phyloP scores from a whole-genome alignment of 441 rosid species.

The Biscutella laevigata region DNA sequence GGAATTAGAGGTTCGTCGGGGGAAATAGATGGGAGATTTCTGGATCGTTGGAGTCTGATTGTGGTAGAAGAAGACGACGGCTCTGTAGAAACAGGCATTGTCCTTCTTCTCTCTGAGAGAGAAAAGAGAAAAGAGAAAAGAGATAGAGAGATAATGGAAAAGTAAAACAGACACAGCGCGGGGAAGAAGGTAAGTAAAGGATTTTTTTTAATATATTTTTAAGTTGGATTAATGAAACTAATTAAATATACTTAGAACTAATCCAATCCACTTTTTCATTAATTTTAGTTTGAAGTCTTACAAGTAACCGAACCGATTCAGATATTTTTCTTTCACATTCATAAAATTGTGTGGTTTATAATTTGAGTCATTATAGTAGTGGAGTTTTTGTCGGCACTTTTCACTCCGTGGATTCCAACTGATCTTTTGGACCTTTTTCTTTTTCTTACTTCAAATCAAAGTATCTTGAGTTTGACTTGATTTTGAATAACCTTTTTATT shows the following conservation, averaged over 20 bases:
- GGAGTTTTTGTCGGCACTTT: background rate
- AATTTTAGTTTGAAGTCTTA: slow-evolving; percentile 6
- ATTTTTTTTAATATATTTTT: too few relatives aligned
- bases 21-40: slow-evolving; percentile 16
- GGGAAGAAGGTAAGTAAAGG: slow-evolving; percentile 22
- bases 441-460: background rate
- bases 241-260: slow-evolving; percentile 10
- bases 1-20: slow-evolving; percentile 23
- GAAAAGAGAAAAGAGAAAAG: background rate
- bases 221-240: slow-evolving; percentile 9
- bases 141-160: slow-evolving; percentile 15
- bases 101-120: background rate
- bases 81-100: slow-evolving; percentile 46
- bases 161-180: slow-evolving; percentile 11
- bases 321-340: slow-evolving; percentile 1
- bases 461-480: slow-evolving; percentile 15
- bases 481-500: background rate
- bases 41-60: slow-evolving; percentile 40
- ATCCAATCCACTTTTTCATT: background rate
- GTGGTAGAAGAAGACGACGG: slow-evolving; percentile 30
- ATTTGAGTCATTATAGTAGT: background rate
- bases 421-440: background rate
- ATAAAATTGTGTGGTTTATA: background rate
- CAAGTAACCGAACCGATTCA: slow-evolving; percentile 5
- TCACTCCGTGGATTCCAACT: slow-evolving; percentile 5